Conservation (phyloP, 495 filamentous ascomycete genomes). For the Parmelia sp. region DNA sequence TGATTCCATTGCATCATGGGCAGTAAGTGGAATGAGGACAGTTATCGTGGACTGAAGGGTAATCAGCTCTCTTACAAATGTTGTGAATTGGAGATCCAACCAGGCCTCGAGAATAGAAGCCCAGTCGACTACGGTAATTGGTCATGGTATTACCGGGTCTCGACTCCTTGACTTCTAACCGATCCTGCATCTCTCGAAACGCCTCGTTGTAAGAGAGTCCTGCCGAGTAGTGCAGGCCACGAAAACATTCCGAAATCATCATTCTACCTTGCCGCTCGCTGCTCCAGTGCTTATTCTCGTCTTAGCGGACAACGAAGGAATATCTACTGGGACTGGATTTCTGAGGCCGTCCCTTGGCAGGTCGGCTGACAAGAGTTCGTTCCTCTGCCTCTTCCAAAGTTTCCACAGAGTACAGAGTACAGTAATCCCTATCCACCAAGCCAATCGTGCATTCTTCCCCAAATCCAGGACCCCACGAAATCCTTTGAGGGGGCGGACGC, state of each 20-base stretch:
- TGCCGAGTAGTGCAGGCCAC: slow-evolving; percentile 4
- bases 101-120: not conserved
- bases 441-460: not conserved
- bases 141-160: not conserved
- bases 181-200: slow-evolving; percentile 8
- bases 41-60: not conserved
- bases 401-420: too few relatives aligned
- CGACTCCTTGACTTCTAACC: slow-evolving; percentile 3
- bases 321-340: not conserved
- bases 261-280: not conserved
- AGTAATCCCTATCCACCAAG: not conserved
- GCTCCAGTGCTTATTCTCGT: not conserved
- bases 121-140: not conserved
- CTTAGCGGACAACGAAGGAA: not conserved
- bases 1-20: not conserved
- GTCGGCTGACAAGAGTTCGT: slow-evolving; percentile 8
- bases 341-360: not conserved
- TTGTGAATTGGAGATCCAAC: not conserved
- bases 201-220: slow-evolving; percentile 6
- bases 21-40: not conserved
- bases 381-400: too few relatives aligned
- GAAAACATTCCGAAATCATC: slow-evolving; percentile 7
- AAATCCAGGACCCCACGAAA: not conserved
- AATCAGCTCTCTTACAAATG: not conserved
- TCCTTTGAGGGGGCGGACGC: slow-evolving; percentile 14